These are phyloP conservation scores for Oemleria cerasiformis DNA, from an alignment of 306 rosid genomes.

Conservation along the genomic window DNA sequence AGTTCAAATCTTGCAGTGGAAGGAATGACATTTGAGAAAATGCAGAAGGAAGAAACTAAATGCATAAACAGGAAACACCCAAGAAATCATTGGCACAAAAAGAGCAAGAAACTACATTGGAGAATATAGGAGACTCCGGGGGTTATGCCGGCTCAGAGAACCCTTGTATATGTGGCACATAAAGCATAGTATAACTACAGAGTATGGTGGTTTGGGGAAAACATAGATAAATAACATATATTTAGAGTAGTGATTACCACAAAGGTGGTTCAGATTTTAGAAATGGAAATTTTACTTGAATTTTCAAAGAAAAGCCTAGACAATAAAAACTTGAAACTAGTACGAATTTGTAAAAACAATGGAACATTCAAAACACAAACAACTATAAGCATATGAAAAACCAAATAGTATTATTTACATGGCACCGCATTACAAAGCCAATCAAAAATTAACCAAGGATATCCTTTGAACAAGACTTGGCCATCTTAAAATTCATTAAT, in stretches of 20 bases:
- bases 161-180: background rate
- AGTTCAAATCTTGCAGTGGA: background rate
- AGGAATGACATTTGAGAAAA: slow-evolving; percentile 5
- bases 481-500: slow-evolving; percentile 1
- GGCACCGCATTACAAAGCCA: background rate
- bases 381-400: background rate
- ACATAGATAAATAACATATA: background rate
- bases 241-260: no score
- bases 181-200: background rate
- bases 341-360: background rate
- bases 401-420: slow-evolving; percentile 5
- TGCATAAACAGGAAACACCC: background rate
- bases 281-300: no score
- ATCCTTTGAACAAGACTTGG: background rate
- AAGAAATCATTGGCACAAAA: background rate
- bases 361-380: background rate
- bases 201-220: background rate
- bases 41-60: background rate
- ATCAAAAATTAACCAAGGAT: background rate
- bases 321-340: background rate
- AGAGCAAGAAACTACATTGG: background rate
- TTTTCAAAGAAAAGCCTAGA: no score
- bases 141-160: background rate
- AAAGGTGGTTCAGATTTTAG: no score
- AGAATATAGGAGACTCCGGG: background rate